Evolutionary conservation across 169 alveolate genomes (phyloP).

Genomic region (Plasmodium berghei): DNA sequence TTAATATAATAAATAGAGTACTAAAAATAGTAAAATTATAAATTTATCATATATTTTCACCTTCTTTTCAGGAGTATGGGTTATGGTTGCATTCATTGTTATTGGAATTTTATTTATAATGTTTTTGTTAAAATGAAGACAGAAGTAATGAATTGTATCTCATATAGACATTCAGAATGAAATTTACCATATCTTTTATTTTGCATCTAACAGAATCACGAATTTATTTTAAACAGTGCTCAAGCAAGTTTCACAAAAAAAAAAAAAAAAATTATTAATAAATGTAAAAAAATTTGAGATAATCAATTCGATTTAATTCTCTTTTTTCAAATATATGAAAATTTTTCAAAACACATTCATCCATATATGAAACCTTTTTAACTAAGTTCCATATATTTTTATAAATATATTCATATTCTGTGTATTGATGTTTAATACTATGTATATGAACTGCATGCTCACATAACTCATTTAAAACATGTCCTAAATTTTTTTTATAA

Average conservation of each 20-base stretch:
- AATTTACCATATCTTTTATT: no score
- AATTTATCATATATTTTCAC: neutral
- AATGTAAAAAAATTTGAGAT: constrained; percentile 40
- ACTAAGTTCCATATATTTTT: constrained; percentile 30
- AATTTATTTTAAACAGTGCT: no score
- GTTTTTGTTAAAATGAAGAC: constrained; percentile 38
- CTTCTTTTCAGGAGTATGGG: constrained; percentile 53
- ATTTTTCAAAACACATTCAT: constrained; percentile 30
- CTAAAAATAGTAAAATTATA: neutral
- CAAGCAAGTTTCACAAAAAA: no score
- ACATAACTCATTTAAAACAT: constrained; percentile 8
- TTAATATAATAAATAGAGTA: constrained; percentile 23
- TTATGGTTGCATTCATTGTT: constrained; percentile 45
- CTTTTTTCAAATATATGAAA: constrained; percentile 4
- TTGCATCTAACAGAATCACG: no score
- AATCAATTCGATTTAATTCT: constrained; percentile 11
- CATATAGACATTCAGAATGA: neutral
- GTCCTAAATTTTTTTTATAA: constrained; percentile 14
- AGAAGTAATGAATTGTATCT: neutral
- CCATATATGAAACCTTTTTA: constrained; percentile 19
- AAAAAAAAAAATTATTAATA: constrained; percentile 3
- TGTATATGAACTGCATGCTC: constrained; percentile 32
- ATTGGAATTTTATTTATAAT: constrained; percentile 57
- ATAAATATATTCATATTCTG: constrained; percentile 11
- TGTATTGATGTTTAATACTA: neutral